Conservation (phyloP, 768 basidiomycete genomes). For the Hericium coralloides region DNA sequence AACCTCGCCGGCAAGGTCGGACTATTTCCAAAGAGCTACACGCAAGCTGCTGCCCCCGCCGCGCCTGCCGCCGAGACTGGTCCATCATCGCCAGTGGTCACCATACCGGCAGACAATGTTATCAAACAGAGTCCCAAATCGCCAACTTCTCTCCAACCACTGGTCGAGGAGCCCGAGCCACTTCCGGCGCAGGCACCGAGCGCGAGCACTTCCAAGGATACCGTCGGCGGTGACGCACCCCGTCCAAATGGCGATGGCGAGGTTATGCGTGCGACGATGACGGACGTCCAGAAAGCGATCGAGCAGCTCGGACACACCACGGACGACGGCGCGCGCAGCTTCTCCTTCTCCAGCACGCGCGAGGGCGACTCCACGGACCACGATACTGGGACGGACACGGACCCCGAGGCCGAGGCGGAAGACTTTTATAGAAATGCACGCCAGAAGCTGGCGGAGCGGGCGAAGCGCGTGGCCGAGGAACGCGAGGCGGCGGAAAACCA, state of each 20-base stretch:
- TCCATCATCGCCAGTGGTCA: conserved; percentile 4
- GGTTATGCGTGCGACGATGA: conserved; percentile 83
- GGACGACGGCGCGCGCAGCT: conserved; percentile 54
- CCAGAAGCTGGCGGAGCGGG: conserved; percentile 61
- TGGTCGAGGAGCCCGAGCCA: conserved; percentile 29
- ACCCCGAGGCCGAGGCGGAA: conserved; percentile 39
- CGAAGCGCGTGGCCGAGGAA: conserved; percentile 53
- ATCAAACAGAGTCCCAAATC: background rate
- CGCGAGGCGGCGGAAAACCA: conserved; percentile 32
- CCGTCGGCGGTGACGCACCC: background rate
- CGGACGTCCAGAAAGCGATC: conserved; percentile 85
- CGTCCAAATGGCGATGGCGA: conserved; percentile 28
- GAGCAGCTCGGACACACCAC: conserved; percentile 65
- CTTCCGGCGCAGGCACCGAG: background rate
- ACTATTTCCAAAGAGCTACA: conserved; percentile 87
- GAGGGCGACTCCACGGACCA: conserved; percentile 45
- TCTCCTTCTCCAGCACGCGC: conserved; percentile 66
- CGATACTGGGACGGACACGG: conserved; percentile 44
- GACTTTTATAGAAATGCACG: conserved; percentile 61
- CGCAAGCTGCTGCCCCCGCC: conserved; percentile 27
- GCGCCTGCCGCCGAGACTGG: conserved; percentile 16
- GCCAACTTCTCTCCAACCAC: conserved; percentile 29
- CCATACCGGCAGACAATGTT: background rate
- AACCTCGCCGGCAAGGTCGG: conserved; percentile 79
- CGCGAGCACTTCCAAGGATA: background rate